phyloP scores from a whole-genome alignment of 2,329 filamentous ascomycete genomes.

The Penicillium decumbens region DNA sequence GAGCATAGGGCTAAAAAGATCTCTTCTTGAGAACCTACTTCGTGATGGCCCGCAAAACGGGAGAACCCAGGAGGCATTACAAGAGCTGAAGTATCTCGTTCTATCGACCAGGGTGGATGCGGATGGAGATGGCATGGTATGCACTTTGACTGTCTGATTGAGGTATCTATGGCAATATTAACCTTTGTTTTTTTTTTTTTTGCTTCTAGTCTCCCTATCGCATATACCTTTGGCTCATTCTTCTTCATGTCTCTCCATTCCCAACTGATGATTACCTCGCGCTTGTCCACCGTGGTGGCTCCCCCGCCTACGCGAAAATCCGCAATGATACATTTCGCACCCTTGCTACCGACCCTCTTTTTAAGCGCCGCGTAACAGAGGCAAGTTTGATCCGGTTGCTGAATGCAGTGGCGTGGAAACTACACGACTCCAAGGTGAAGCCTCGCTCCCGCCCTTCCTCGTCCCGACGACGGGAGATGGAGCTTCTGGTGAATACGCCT shows the following conservation, averaged over 20 bases:
- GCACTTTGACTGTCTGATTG: slow-evolving; percentile 5
- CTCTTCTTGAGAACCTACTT: slow-evolving; percentile 66
- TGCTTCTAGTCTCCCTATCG: slow-evolving; percentile 71
- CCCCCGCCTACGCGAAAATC: slow-evolving; percentile 93
- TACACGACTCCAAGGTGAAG: slow-evolving; percentile 68
- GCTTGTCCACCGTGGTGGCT: slow-evolving; percentile 87
- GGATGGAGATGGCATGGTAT: slow-evolving; percentile 52
- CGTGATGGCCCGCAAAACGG: slow-evolving; percentile 73
- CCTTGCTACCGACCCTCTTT: slow-evolving; percentile 92
- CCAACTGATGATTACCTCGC: slow-evolving; percentile 82
- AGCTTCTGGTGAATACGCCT: slow-evolving; percentile 36
- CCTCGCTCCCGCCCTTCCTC: slow-evolving; percentile 39
- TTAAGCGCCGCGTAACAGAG: slow-evolving; percentile 90
- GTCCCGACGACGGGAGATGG: slow-evolving; percentile 46
- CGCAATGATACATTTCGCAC: slow-evolving; percentile 98
- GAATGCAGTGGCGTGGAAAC: slow-evolving; percentile 90
- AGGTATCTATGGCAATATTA: slow-evolving; percentile 2
- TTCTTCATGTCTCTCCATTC: slow-evolving; percentile 81
- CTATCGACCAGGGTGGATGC: slow-evolving; percentile 49
- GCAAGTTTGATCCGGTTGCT: slow-evolving; percentile 89
- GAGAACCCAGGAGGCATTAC: slow-evolving; percentile 48
- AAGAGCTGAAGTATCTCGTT: slow-evolving; percentile 48
- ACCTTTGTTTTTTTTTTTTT: slow-evolving; percentile 1
- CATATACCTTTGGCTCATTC: slow-evolving; percentile 93
- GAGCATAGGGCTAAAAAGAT: slow-evolving; percentile 45